phyloP scores from a whole-genome alignment of 352 stramenopile species.

The Phytophthora pinifolia region DNA sequence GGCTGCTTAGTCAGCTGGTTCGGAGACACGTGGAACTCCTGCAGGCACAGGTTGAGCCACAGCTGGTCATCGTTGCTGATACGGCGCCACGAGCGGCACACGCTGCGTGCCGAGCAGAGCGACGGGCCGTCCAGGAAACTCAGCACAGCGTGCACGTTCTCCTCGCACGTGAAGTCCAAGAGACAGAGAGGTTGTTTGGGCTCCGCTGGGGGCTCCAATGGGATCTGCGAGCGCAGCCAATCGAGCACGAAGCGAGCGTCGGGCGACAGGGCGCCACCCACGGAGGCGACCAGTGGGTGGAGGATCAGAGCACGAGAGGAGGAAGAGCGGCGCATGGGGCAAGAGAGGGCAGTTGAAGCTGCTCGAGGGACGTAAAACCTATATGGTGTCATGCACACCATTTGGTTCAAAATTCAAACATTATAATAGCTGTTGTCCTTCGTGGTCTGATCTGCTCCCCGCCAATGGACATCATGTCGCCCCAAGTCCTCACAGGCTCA shows the following conservation, averaged over 20 bases:
- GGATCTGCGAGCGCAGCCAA: conserved; percentile 34
- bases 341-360: conserved; percentile 1
- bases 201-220: conserved; percentile 27
- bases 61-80: conserved; percentile 59
- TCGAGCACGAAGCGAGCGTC: conserved; percentile 36
- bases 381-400: neutral
- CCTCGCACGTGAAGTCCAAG: conserved; percentile 76
- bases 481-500: conserved; percentile 4
- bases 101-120: conserved; percentile 51
- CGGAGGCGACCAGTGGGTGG: conserved; percentile 59
- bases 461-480: conserved; percentile 20
- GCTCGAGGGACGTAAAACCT: conserved; percentile 7
- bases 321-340: conserved; percentile 12
- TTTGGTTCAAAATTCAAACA: no score
- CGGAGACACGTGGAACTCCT: conserved; percentile 78
- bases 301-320: conserved; percentile 60
- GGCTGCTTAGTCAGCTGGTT: conserved; percentile 58
- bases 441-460: conserved; percentile 14
- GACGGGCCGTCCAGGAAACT: conserved; percentile 71
- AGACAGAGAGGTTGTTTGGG: conserved; percentile 30
- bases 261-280: conserved; percentile 27
- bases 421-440: no score
- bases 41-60: conserved; percentile 67
- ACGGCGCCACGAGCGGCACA: conserved; percentile 57
- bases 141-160: conserved; percentile 64